These are phyloP conservation scores for Lichtheimia ornata DNA, from an alignment of 371 early-diverging fungal genomes.

Conservation along the genomic window DNA sequence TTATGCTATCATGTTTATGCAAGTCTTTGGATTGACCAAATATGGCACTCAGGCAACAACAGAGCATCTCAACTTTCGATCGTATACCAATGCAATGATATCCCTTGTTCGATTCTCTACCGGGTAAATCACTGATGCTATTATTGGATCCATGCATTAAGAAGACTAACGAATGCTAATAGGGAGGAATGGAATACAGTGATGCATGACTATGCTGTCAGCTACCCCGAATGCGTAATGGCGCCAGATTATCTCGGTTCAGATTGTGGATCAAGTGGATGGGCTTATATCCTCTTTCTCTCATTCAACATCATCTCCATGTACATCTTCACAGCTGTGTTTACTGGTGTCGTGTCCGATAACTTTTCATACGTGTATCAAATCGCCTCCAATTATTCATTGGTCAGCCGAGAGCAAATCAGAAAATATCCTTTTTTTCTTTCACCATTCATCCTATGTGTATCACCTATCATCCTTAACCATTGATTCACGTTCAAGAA, in stretches of 20 bases:
- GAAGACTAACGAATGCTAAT: constrained; percentile 10
- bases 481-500: constrained; percentile 47
- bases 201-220: constrained; percentile 69
- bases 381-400: constrained; percentile 58
- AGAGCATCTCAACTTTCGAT: constrained; percentile 65
- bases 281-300: constrained; percentile 66
- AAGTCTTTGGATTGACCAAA: constrained; percentile 69
- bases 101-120: constrained; percentile 67
- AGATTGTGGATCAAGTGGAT: constrained; percentile 65
- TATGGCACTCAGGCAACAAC: constrained; percentile 56
- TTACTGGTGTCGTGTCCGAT: constrained; percentile 70
- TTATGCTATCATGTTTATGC: constrained; percentile 72
- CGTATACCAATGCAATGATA: constrained; percentile 55
- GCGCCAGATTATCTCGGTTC: constrained; percentile 53
- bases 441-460: background rate
- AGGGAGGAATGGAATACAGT: constrained; percentile 78
- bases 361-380: constrained; percentile 74
- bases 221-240: constrained; percentile 60
- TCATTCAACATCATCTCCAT: constrained; percentile 74
- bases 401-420: constrained; percentile 69
- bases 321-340: constrained; percentile 75
- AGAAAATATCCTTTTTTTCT: constrained; percentile 48
- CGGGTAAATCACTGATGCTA: constrained; percentile 46
- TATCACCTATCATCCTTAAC: background rate
- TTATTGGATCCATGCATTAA: background rate